Conservation (phyloP, 164 flowering plant species). For the Santalum album region DNA sequence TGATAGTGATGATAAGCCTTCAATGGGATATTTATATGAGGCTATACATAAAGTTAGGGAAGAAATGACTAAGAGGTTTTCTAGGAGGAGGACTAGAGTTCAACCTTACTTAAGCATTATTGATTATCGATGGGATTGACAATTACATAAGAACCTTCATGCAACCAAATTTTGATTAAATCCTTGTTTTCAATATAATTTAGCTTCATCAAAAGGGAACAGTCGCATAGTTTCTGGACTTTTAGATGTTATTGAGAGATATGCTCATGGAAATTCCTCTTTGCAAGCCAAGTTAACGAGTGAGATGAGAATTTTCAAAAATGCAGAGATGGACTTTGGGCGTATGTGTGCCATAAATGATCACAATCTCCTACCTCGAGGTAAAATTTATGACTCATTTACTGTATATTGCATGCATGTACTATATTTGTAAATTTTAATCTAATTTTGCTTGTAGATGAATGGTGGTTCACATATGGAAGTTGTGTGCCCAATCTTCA, state of each 20-base stretch:
- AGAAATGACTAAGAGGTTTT: background rate
- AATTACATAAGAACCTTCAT: background rate
- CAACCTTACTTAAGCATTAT: background rate
- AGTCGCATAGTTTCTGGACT: too few relatives aligned
- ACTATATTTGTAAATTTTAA: background rate
- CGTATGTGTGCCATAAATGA: too few relatives aligned
- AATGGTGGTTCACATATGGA: constrained; percentile 4
- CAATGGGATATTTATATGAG: background rate
- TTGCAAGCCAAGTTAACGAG: too few relatives aligned
- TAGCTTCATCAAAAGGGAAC: too few relatives aligned
- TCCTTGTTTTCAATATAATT: too few relatives aligned
- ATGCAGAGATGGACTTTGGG: too few relatives aligned
- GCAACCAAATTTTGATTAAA: background rate
- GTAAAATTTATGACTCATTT: too few relatives aligned
- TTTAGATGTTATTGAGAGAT: too few relatives aligned
- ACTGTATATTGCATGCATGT: background rate
- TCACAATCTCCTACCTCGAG: too few relatives aligned
- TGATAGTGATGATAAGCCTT: constrained; percentile 1
- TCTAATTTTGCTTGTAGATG: background rate
- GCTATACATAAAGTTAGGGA: background rate
- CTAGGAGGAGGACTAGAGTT: background rate
- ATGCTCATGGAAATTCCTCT: too few relatives aligned
- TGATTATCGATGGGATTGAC: constrained; percentile 1
- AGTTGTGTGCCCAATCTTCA: background rate
- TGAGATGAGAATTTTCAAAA: too few relatives aligned